Evolutionary conservation across 169 alveolate species (phyloP).

Genomic region (Plasmodium knowlesi): DNA sequence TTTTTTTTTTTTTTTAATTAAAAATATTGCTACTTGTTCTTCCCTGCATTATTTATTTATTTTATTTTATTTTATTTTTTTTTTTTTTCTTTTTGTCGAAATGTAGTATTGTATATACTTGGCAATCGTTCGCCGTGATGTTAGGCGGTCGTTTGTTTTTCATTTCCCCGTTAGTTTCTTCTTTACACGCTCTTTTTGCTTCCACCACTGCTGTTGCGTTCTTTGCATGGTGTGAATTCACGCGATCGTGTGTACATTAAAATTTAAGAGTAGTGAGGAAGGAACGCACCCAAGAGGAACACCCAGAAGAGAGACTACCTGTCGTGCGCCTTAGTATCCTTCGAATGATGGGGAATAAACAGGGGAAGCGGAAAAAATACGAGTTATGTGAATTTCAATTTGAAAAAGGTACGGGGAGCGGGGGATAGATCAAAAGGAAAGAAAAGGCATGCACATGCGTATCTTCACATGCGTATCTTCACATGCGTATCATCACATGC

Average conservation of each 20-base stretch:
- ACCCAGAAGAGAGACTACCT: background rate
- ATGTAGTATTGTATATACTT: background rate
- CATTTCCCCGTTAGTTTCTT: background rate
- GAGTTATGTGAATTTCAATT: slow-evolving; percentile 68
- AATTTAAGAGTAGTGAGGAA: background rate
- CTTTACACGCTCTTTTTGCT: background rate
- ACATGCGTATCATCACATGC: background rate
- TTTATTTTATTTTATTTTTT: background rate
- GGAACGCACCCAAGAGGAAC: background rate
- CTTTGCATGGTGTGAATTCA: background rate
- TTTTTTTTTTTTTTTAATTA: background rate
- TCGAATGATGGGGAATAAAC: slow-evolving; percentile 60
- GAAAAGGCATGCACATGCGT: background rate
- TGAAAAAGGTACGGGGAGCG: slow-evolving; percentile 8
- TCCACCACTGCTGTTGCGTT: background rate
- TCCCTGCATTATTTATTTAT: background rate
- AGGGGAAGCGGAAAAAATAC: slow-evolving; percentile 22
- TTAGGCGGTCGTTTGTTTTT: background rate
- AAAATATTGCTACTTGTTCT: background rate
- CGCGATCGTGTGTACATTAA: background rate
- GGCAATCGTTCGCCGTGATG: background rate
- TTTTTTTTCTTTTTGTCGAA: background rate
- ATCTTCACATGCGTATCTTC: background rate
- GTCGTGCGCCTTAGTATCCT: background rate
- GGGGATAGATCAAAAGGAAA: background rate